A percentile compares a stretch with the other conserved stretches of the same genome.
Evolutionary conservation across 2,329 filamentous ascomycete species (phyloP).

Genomic region (Colletotrichum gloeosporioides): DNA sequence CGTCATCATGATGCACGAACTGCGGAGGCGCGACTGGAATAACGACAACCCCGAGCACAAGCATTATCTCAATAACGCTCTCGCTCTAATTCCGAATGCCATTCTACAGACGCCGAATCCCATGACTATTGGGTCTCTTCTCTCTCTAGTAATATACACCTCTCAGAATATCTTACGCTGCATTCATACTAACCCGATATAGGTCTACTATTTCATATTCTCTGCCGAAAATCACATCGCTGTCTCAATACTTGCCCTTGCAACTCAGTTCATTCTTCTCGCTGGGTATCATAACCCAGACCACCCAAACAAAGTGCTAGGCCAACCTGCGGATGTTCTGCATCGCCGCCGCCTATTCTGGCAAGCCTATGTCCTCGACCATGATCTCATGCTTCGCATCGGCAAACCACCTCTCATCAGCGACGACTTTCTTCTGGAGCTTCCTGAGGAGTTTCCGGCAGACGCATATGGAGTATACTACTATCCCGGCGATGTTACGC

Average conservation of each 20-base stretch:
- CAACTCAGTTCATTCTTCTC: not conserved
- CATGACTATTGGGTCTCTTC: not conserved
- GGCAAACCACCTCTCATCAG: constrained; percentile 14
- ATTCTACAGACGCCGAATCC: not conserved
- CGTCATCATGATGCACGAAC: not conserved
- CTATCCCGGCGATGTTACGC: constrained; percentile 1
- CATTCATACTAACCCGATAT: not conserved
- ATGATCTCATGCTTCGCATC: constrained; percentile 8
- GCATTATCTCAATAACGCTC: not conserved
- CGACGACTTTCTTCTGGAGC: constrained; percentile 12
- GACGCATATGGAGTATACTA: constrained; percentile 9
- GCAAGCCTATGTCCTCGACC: constrained; percentile 10
- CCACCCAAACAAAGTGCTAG: not conserved
- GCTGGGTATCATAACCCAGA: not conserved
- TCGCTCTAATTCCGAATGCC: not conserved
- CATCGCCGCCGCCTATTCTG: constrained; percentile 9
- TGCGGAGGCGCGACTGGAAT: not conserved
- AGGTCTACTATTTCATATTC: constrained; percentile 5
- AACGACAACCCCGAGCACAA: not conserved
- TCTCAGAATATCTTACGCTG: accelerated
- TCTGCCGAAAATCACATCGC: constrained; percentile 5
- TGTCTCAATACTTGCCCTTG: not conserved
- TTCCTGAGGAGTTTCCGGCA: constrained; percentile 1
- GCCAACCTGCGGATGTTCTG: not conserved
- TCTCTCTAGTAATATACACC: not conserved